phyloP scores from a whole-genome alignment of 2,329 filamentous ascomycete genomes.

The Cladosporium phlei region DNA sequence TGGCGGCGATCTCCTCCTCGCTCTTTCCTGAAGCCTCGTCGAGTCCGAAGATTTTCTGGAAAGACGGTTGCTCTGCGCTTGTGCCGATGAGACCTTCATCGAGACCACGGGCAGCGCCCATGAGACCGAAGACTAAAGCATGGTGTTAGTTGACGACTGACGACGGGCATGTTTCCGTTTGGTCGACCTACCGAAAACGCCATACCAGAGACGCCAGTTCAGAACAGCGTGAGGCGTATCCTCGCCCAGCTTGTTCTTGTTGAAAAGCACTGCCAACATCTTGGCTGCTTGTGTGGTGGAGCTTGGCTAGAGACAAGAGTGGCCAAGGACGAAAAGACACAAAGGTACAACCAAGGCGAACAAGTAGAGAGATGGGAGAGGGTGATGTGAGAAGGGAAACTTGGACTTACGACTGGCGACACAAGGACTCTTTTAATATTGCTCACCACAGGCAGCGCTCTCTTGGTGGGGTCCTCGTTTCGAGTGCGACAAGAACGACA shows the following conservation, averaged over 20 bases:
- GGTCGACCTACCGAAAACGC: slow-evolving; percentile 51
- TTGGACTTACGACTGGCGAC: background rate
- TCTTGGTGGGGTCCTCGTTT: background rate
- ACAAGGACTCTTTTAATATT: slow-evolving; percentile 8
- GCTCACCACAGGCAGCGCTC: background rate
- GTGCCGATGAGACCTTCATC: slow-evolving; percentile 69
- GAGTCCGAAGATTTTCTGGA: slow-evolving; percentile 57
- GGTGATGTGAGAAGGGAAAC: background rate
- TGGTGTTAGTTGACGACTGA: slow-evolving; percentile 2
- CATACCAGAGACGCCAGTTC: slow-evolving; percentile 76
- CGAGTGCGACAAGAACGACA: background rate
- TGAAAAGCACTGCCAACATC: slow-evolving; percentile 23
- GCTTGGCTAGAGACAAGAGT: slow-evolving; percentile 6
- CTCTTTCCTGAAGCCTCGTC: slow-evolving; percentile 45
- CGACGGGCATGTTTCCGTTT: background rate
- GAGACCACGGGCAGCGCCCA: slow-evolving; percentile 72
- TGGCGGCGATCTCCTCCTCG: slow-evolving; percentile 58
- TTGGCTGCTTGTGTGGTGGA: slow-evolving; percentile 17
- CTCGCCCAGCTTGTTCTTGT: slow-evolving; percentile 45
- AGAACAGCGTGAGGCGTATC: slow-evolving; percentile 65
- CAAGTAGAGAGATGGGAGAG: background rate
- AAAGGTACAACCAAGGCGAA: slow-evolving; percentile 8
- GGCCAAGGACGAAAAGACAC: slow-evolving; percentile 4
- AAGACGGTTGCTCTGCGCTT: slow-evolving; percentile 57
- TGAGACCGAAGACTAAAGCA: slow-evolving; percentile 42